These are phyloP conservation scores for Eimeria falciformis DNA, from an alignment of 169 alveolate species.

Conservation along the genomic window DNA sequence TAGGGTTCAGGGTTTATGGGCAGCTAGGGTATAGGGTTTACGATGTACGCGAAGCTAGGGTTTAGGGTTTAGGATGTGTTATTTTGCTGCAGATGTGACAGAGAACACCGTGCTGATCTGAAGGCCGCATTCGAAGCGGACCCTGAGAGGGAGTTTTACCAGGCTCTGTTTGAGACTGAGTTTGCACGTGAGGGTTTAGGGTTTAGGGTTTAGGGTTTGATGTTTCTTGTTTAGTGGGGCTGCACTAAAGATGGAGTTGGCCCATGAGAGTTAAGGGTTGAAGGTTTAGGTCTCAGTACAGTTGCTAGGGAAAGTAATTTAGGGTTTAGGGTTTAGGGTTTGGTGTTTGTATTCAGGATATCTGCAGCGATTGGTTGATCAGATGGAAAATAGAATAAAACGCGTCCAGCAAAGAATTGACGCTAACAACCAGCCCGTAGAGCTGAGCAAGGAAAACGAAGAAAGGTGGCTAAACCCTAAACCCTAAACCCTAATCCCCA, in stretches of 20 bases:
- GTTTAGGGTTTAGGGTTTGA: constrained; percentile 34
- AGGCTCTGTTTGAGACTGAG: constrained; percentile 74
- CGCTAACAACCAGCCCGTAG: constrained; percentile 70
- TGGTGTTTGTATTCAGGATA: constrained; percentile 55
- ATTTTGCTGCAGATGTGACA: constrained; percentile 69
- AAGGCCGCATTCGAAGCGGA: constrained; percentile 63
- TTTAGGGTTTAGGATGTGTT: neutral
- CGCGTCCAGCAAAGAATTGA: constrained; percentile 77
- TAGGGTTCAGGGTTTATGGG: neutral
- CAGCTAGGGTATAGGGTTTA: neutral
- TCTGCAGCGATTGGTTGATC: constrained; percentile 77
- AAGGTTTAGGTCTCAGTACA: neutral
- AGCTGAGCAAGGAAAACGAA: constrained; percentile 69
- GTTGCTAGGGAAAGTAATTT: neutral
- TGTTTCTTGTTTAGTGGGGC: constrained; percentile 26
- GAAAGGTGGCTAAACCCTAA: constrained; percentile 61
- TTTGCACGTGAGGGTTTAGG: constrained; percentile 69
- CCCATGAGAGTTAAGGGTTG: neutral
- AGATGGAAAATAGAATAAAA: constrained; percentile 81
- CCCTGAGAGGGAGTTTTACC: constrained; percentile 70
- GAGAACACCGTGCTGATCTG: constrained; percentile 64
- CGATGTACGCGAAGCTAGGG: neutral
- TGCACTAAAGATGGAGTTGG: neutral
- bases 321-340: constrained; percentile 25
- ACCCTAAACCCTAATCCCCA: constrained; percentile 8